Evolutionary conservation across 257 asterid genomes (phyloP), one percentile per base, ranked within the genome.

Genomic region (Solanum bulbocastanum): DNA sequence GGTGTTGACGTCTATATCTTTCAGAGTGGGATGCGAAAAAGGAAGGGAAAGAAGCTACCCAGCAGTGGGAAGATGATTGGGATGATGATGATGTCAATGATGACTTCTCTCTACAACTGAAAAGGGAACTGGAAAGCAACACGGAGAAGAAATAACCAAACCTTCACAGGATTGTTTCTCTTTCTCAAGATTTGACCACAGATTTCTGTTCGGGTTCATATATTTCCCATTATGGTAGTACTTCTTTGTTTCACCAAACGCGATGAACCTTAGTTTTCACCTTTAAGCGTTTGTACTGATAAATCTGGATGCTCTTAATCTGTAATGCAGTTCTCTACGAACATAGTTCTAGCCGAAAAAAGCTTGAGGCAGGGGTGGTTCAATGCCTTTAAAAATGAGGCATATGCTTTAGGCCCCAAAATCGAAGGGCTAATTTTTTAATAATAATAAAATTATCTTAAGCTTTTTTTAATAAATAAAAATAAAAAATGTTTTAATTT

Each of bases 41-140:
- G 79, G 89, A 83, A 83, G 86, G 83, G 8, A 72, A 49, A 83
- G 89, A 86, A 56, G 46, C 37, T n/a, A 73, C 81, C 15, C 91
- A 87, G 85, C 91, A 86, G 39, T 89, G 91, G 91, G 91, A 86
- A 83, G 87, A 89, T 83, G 91, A 89, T 72, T 89, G 91, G 91
- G 91, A 89, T 87, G 91, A 89, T 89, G 91, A 89, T 71, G 91
- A 87, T 72, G 87, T 89, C 68, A 87, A 56, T 44, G 91, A 87
- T 33, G 91, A 89, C 60, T 87, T 89, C 83, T 89, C 91, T 79
- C 37, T 89, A 11, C 91, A 89, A 81, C 88, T 89, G 20, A 87
- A 86, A 68, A 89, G 83, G 35, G 89, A 87, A 72, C 74, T 89
- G 83, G 91, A 89, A 32, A 75, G 84, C 86, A 71, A 60, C 75